Base-by-base conservation (phyloP, 1,139 yeast genomes). In the Yamadazyma buinensis region DNA sequence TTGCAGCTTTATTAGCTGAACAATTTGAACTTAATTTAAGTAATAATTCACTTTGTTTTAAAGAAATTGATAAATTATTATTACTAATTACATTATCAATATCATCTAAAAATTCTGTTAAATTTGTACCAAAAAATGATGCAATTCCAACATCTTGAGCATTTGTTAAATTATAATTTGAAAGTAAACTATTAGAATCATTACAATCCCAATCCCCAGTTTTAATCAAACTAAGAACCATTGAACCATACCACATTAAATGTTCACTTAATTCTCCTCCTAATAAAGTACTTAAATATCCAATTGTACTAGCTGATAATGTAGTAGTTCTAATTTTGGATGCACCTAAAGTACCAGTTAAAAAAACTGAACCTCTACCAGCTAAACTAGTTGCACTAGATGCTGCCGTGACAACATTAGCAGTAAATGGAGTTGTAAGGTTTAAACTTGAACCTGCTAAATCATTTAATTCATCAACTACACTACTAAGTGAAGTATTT, bases 1-100 rank as follows among this genome's bases (percentile, higher is more conserved):
- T 37, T 2, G 36, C 13, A 1, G 47, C 49, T 28, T 44, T 44
- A 29, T 42, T 43, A 15, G 26, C 28, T 23, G 37, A 35, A 33
- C 49, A 46, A 30, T 44, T 39, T 7, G 23, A 20, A 11, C 41
- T 34, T 11, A 46, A 30, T 8, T 36, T 28, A 13, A 44, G 13
- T 21, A 42, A 28, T 13, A 45, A 30, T 15, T 39, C 23, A 17
- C 29, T 25, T 22, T 38, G 41, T 12, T 31, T 29, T 17, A 24
- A 7, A 19, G 14, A 4, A 30, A 27, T 26, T 24, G 20, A 24
- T 26, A 23, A 11, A 15, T 26, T 29, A 2, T 12, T 6, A 15
- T 11, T 9, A n/a, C n/a, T n/a, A n/a, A n/a, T n/a, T n/a, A n/a
- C n/a, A 6, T 14, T 15, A 26, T 26, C 12, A 10, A 4, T 4